Base-by-base conservation (phyloP, 1,284 basidiomycete species). In the Melanopsichium pennsylvanicum region DNA sequence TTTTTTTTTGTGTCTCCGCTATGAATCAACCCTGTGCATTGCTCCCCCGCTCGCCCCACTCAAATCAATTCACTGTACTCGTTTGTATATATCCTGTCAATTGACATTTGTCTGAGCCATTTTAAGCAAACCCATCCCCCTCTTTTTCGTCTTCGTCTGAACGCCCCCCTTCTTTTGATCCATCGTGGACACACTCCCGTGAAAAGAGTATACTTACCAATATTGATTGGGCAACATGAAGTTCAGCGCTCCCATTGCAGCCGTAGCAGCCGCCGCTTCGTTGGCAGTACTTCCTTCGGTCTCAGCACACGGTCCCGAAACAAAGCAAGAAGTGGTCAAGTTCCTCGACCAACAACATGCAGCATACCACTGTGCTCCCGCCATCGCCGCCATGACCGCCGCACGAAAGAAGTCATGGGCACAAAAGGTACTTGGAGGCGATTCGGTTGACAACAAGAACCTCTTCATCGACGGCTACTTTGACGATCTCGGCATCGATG, bases 341-440 rank as follows among this genome's bases (percentile, higher is more conserved):
- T 79, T 75, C 63, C 61, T 74, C 36, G 75, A 68, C 40, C 72
- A 72, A 33, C 77, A 82, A 43, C 70, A 76, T 29, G 67, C 75
- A n/a, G 75, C 78, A n/a, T 82, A 81, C 66, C 79, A 81, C 66
- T 82, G 82, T 47, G 81, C 80, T 6, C 82, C 82, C 21, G 72
- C 76, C 37, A 76, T 82, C 34, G 75, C 75, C n/a, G 79, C 78
- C 23, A 79, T 81, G 67, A 73, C 72, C 18, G 81, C 74, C 0
- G 64, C 74, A 39, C 68, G 82, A 25, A 81, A 80, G 63, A 64
- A 56, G 18, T 63, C 75, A 18, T 79, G 76, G 54, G 70, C 78
- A 40, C 68, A 61, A 39, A 58, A 74, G 41, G 76, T 77, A 41
- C 52, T 71, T 19, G 60, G 75, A 26, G 78, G 75, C 31, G 70